Evolutionary conservation across 1,139 yeast species (phyloP).

Genomic region (Yamadazyma conglobata): DNA sequence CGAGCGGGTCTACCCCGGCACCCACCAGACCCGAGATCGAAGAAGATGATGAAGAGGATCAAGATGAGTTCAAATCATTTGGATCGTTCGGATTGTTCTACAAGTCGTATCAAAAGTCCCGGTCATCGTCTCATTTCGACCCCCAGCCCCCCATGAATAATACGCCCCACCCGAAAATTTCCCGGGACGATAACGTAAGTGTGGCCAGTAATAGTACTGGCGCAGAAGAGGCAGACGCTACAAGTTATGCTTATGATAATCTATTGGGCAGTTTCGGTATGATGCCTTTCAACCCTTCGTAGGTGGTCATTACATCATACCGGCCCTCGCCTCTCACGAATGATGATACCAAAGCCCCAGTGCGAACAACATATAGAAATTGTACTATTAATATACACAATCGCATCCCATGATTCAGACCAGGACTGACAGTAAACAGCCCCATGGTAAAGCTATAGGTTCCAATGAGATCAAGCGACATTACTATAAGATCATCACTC

Average conservation of each 20-base stretch:
- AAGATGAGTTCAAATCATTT: slow-evolving; percentile 9
- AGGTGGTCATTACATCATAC: too few relatives aligned
- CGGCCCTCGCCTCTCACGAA: neutral
- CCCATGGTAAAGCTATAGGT: slow-evolving; percentile 4
- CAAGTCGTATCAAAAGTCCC: slow-evolving; percentile 8
- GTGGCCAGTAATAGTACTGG: slow-evolving; percentile 1
- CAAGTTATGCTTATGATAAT: slow-evolving; percentile 15
- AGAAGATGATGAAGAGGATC: slow-evolving; percentile 9
- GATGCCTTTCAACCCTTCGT: slow-evolving; percentile 18
- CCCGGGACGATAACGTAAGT: slow-evolving; percentile 3
- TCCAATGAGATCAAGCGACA: slow-evolving; percentile 16
- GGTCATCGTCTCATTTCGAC: slow-evolving; percentile 10
- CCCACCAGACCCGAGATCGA: slow-evolving; percentile 1
- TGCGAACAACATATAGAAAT: slow-evolving; percentile 1
- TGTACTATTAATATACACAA: slow-evolving; percentile 5
- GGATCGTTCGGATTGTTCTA: slow-evolving; percentile 10
- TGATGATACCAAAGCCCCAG: neutral
- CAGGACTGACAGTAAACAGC: slow-evolving; percentile 1
- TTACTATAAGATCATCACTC: slow-evolving; percentile 28
- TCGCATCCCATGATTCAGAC: slow-evolving; percentile 2
- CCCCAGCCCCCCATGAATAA: slow-evolving; percentile 1
- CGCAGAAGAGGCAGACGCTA: slow-evolving; percentile 10
- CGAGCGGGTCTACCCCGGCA: slow-evolving; percentile 4
- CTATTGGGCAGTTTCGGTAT: slow-evolving; percentile 17
- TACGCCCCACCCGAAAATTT: neutral